Evolutionary conservation across 768 basidiomycete species (phyloP).

Genomic region (Suillus subaureus): DNA sequence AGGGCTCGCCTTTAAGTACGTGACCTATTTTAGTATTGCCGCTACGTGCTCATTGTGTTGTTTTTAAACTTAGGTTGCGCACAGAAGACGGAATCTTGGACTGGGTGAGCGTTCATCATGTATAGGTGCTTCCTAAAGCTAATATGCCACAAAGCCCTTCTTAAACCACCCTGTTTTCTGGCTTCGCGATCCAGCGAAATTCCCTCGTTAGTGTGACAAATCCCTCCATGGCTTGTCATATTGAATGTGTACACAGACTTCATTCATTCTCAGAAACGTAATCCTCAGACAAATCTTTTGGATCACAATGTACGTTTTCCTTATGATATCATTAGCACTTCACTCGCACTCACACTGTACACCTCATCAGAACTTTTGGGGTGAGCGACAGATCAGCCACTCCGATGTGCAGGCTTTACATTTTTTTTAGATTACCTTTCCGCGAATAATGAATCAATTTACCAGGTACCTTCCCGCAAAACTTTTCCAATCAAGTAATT

Average conservation of each 20-base stretch:
- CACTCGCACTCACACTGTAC: background rate
- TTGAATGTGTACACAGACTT: constrained; percentile 30
- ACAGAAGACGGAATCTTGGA: constrained; percentile 42
- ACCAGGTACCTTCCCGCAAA: constrained; percentile 27
- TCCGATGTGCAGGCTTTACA: background rate
- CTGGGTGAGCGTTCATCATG: constrained; percentile 33
- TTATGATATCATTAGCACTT: background rate
- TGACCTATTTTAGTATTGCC: constrained; percentile 19
- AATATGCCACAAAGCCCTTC: constrained; percentile 27
- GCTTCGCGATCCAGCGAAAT: constrained; percentile 48
- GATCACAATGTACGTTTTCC: constrained; percentile 33
- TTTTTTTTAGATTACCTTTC: constrained; percentile 45
- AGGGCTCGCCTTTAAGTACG: constrained; percentile 53
- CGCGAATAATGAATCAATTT: constrained; percentile 48
- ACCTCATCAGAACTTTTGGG: constrained; percentile 22
- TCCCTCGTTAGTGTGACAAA: constrained; percentile 41
- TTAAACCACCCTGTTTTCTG: constrained; percentile 51
- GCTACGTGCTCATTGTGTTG: background rate
- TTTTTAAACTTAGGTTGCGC: constrained; percentile 28
- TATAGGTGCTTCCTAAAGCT: background rate
- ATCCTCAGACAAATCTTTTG: constrained; percentile 54
- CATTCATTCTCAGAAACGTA: constrained; percentile 41
- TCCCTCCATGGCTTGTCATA: background rate
- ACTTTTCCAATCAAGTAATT: background rate
- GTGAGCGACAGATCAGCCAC: constrained; percentile 9